These are phyloP conservation scores for Xylona heveae DNA, from an alignment of 495 filamentous ascomycete genomes.

Conservation along the genomic window DNA sequence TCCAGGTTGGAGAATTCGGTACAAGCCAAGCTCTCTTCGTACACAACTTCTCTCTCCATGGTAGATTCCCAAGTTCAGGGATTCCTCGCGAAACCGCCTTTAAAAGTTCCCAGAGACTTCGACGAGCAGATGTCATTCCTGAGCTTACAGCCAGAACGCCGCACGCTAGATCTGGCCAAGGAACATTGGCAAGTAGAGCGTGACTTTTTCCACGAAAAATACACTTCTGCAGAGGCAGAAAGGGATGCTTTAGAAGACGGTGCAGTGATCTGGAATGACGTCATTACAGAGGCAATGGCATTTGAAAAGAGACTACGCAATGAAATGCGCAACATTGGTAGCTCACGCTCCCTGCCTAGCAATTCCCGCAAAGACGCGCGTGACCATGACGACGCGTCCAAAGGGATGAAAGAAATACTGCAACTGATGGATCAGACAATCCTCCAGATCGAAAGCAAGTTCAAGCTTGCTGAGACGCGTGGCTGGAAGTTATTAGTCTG, in stretches of 20 bases:
- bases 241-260: conserved; percentile 66
- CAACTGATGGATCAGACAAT: conserved; percentile 29
- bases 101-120: conserved; percentile 1
- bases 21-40: conserved; percentile 36
- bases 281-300: conserved; percentile 34
- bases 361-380: not conserved
- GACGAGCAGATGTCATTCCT: conserved; percentile 14
- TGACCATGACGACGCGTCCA: not conserved
- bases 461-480: conserved; percentile 37
- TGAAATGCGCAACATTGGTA: conserved; percentile 22
- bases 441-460: conserved; percentile 30
- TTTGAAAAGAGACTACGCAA: conserved; percentile 45
- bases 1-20: conserved; percentile 40
- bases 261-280: conserved; percentile 55
- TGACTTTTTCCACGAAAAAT: conserved; percentile 30
- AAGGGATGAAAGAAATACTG: conserved; percentile 2
- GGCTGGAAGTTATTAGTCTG: conserved; percentile 80
- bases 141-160: conserved; percentile 38
- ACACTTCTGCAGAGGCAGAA: conserved; percentile 41
- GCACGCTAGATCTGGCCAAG: conserved; percentile 57
- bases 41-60: conserved; percentile 30
- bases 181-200: conserved; percentile 57
- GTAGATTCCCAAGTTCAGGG: conserved; percentile 27
- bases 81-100: conserved; percentile 28
- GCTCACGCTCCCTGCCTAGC: not conserved